Conservation (phyloP, 345 rosid species). For the Durio zibethinus region DNA sequence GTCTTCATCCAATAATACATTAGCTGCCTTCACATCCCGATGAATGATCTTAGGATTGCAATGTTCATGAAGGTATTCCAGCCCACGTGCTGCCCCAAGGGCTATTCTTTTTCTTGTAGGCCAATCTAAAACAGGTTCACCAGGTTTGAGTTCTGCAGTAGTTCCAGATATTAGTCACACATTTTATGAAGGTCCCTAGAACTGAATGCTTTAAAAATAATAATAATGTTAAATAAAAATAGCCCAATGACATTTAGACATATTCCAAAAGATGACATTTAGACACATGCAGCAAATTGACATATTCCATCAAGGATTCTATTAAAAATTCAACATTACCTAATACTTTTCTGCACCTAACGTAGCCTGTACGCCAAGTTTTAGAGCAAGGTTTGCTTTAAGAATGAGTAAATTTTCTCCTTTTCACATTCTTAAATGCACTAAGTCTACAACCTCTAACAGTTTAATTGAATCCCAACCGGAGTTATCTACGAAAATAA, state of each 20-base stretch:
- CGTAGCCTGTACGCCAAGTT: background rate
- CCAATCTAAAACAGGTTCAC: slow-evolving; percentile 81
- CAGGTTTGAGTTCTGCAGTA: slow-evolving; percentile 73
- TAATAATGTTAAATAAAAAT: background rate
- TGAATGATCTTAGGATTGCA: slow-evolving; percentile 98
- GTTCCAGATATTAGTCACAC: slow-evolving; percentile 7
- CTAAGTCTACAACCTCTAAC: background rate
- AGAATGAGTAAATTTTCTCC: background rate
- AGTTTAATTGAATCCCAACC: background rate
- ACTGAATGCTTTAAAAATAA: background rate
- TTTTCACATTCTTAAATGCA: background rate
- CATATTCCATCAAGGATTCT: background rate
- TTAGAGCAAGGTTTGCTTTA: background rate
- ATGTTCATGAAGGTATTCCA: slow-evolving; percentile 94
- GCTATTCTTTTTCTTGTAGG: slow-evolving; percentile 77
- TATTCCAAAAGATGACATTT: background rate
- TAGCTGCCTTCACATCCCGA: slow-evolving; percentile 98
- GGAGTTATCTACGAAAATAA: background rate
- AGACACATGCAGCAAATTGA: background rate
- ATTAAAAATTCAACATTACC: background rate
- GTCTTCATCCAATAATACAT: slow-evolving; percentile 85
- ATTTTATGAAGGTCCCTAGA: background rate
- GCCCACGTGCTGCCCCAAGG: slow-evolving; percentile 90
- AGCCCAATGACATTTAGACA: background rate
- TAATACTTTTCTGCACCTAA: background rate